Evolutionary conservation across 306 rosid species (phyloP).

Genomic region (Gleditsia sinensis): DNA sequence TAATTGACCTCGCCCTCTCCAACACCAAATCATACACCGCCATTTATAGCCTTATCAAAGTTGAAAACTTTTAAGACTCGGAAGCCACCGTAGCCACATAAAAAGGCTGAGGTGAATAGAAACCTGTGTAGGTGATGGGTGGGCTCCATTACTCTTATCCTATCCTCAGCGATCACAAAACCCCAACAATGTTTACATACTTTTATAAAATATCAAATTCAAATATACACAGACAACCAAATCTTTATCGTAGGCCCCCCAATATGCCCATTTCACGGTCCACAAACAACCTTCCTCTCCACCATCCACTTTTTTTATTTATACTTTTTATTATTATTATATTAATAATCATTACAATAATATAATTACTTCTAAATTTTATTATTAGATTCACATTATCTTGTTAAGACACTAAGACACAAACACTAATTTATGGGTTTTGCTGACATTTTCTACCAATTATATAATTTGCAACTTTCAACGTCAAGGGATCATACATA

Average conservation of each 20-base stretch:
- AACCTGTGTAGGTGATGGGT: conserved; percentile 36
- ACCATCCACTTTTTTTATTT: conserved; percentile 50
- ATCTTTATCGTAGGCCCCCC: conserved; percentile 50
- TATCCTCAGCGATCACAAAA: conserved; percentile 32
- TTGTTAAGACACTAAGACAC: too few relatives aligned
- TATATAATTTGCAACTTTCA: too few relatives aligned
- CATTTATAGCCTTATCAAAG: conserved; percentile 35
- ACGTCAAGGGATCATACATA: not conserved
- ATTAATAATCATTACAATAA: too few relatives aligned
- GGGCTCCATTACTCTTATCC: conserved; percentile 53
- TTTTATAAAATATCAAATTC: not conserved
- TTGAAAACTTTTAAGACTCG: conserved; percentile 27
- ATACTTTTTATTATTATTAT: not conserved
- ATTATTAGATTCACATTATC: conserved; percentile 15
- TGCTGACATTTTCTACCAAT: too few relatives aligned
- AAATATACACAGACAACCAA: conserved; percentile 41
- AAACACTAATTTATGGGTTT: too few relatives aligned
- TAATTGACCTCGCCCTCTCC: conserved; percentile 23
- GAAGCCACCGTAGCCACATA: conserved; percentile 12
- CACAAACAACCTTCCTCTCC: conserved; percentile 53
- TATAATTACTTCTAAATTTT: too few relatives aligned
- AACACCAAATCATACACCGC: conserved; percentile 34
- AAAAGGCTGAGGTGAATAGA: conserved; percentile 37
- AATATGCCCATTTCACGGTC: conserved; percentile 73
- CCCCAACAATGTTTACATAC: not conserved